Base-by-base conservation (phyloP, 1,139 yeast species). In the Meyerozyma athensensis region DNA sequence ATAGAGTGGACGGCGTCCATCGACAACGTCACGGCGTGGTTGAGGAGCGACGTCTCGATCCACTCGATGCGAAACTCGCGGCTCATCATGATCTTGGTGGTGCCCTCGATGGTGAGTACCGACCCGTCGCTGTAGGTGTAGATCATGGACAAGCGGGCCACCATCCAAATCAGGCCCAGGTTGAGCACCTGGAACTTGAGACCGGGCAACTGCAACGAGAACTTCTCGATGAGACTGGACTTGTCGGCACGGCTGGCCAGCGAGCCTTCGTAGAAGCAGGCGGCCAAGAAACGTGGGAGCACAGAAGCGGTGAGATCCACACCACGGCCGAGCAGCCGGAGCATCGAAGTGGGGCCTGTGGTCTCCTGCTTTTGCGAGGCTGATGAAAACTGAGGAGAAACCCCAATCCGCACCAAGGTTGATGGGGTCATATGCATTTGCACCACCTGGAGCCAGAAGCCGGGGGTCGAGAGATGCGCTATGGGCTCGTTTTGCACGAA, bases 81-180 rank as follows among this genome's bases (percentile, higher is more conserved):
- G 50, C 77, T 79, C 65, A 86, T 74, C 13, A 78, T 62, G 7
- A 83, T 72, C 46, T 78, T 77, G 18, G 80, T 57, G 7, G 75
- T 74, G 0, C 90, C 86, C 35, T 66, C 64, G 34, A 80, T 70
- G 7, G 74, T 68, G n/a, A 84, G 77, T 45, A 72, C 68, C 1
- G 90, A 79, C 0, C 90, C 95, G 58, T 86, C 95, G 3, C 63
- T 59, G 53, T 79, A 85, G 50, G 69, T 66, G 47, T 74, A 79
- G 12, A 74, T 69, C 34, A 80, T 58, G 4, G 73, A 62, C 34
- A 82, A 66, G 36, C 79, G 69, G 7, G 86, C 71, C 20, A 82
- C 74, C 34, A 86, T 65, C 40, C 79, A 72, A 0, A 83, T 77
- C 7, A 80, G 71, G 1, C 89, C 89, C 47, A 77, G 77, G 33